Evolutionary conservation across 116 monocot species (phyloP), one percentile per base, ranked within the genome.

Genomic region (Posidonia oceanica): DNA sequence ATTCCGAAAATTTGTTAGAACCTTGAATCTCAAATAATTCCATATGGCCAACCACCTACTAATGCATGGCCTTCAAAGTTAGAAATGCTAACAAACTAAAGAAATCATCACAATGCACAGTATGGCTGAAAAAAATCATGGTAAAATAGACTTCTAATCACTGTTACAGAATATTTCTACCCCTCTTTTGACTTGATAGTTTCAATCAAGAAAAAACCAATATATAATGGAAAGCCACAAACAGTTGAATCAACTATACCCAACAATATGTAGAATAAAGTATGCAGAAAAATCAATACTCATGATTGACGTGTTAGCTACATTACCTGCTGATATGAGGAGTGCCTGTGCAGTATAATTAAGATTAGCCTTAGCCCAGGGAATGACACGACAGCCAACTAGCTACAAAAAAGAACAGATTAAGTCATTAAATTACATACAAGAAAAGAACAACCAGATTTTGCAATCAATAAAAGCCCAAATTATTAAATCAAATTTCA

Each of bases 261-360:
- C 44, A 44, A 29, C 1, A 29, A 29, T 29, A 29, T 29, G 29
- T 44, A 8, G 44, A 1, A 44, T 44, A 44, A 44, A 44, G 3
- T 57, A 57, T 17, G 53, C 17, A 4, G 3, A 69, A 21, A 69
- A 13, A 8, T 13, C 23, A 29, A 29, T 29, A 29, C 29, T 29
- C 29, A 29, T 29, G 29, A 29, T 29, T 29, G 29, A 29, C 29
- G 29, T 29, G 29, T 0, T 61, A 14, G 14, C 70, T 12, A 8
- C 42, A 66, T 3, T 72, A 83, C 79, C 79, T 64, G 75, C 71
- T 60, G 75, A 79, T 75, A 82, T 78, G 54, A 82, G 75, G 40
- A 82, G 75, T 14, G 82, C 78, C 39, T 82, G 82, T 62, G 82
- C 82, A 44, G 82, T 82, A 63, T 82, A 68, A 59, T 82, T 82